Base-by-base conservation (phyloP, 2,329 filamentous ascomycete species). In the Cladophialophora bantiana region DNA sequence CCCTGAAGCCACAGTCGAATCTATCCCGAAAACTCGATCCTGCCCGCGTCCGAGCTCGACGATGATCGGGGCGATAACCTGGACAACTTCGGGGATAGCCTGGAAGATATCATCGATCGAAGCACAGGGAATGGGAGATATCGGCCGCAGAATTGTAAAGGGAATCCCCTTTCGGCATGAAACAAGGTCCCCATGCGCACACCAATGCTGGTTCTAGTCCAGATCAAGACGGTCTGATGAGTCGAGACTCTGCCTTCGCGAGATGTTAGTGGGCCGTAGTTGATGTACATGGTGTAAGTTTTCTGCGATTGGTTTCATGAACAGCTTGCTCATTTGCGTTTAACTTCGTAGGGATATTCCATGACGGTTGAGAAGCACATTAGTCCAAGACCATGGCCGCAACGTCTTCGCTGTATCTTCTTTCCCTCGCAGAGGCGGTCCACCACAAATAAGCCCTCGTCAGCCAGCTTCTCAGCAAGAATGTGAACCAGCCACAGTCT, bases 401-500 rank as follows among this genome's bases (percentile, higher is more conserved):
- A 7, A 70, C 62, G 45, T 68, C 68, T 53, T 68, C 68, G n/a
- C 20, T 50, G 32, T 70, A 66, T 54, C 63, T 56, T 42, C 35
- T 62, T 20, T 60, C 55, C 34, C 65, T 62, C 15, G 58, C 62
- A n/a, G 64, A 42, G 7, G 62, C 36, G 20, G 68, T 70, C 65
- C 62, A 70, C 65, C 65, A 68, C 32, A 70, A 53, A 52, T 64
- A 70, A 1, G 31, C 59, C 18, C 42, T 64, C 9, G 61, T 65
- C 45, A 68, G 9, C 63, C 68, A 67, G n/a, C 13, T 58, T 26
- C 60, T 56, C 32, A 65, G 38, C 53, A 68, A 31, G 63, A 66
- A 67, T 13, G 56, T 56, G 45, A 70, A 42, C 64, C 66, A 67
- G 18, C 64, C 66, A 58, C 65, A 61, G 58, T 68, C 68, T 42